Evolutionary conservation across 2,329 filamentous ascomycete species (phyloP).

Genomic region (Dryadomyces quercus-mongolicae): DNA sequence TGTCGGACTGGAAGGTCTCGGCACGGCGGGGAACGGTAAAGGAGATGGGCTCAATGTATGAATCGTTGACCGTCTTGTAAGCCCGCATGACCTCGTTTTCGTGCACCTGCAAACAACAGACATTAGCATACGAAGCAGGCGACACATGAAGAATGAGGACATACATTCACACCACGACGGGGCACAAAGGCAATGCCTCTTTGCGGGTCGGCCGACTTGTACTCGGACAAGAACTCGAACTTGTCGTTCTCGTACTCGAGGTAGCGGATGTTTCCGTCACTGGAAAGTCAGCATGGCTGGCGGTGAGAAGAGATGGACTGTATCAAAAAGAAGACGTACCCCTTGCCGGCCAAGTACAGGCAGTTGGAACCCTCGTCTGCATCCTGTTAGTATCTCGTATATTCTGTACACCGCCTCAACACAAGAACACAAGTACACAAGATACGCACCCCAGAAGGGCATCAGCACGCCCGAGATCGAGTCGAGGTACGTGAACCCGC

Average conservation of each 20-base stretch:
- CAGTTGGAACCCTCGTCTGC: conserved; percentile 82
- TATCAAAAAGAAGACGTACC: conserved; percentile 49
- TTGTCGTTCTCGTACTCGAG: conserved; percentile 98
- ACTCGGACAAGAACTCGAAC: conserved; percentile 92
- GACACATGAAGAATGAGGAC: background rate
- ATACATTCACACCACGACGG: conserved; percentile 81
- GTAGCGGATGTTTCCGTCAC: conserved; percentile 97
- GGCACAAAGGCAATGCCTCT: conserved; percentile 89
- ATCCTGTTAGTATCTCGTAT: conserved; percentile 12
- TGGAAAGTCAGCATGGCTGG: conserved; percentile 20
- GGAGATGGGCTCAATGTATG: conserved; percentile 90
- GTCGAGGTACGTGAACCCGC: conserved; percentile 81
- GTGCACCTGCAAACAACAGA: conserved; percentile 46
- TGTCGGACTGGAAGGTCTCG: conserved; percentile 93
- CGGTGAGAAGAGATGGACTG: too few relatives aligned
- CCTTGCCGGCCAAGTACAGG: conserved; percentile 93
- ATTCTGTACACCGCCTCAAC: too few relatives aligned
- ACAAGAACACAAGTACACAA: background rate
- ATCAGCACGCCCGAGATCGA: conserved; percentile 97
- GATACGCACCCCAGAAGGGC: conserved; percentile 77
- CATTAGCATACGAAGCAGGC: background rate
- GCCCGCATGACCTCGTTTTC: conserved; percentile 94
- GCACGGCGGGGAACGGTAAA: conserved; percentile 92
- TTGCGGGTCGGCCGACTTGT: conserved; percentile 94
- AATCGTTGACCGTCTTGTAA: conserved; percentile 94